phyloP scores from a whole-genome alignment of 495 filamentous ascomycete genomes.

The Trichocladium antarcticum region DNA sequence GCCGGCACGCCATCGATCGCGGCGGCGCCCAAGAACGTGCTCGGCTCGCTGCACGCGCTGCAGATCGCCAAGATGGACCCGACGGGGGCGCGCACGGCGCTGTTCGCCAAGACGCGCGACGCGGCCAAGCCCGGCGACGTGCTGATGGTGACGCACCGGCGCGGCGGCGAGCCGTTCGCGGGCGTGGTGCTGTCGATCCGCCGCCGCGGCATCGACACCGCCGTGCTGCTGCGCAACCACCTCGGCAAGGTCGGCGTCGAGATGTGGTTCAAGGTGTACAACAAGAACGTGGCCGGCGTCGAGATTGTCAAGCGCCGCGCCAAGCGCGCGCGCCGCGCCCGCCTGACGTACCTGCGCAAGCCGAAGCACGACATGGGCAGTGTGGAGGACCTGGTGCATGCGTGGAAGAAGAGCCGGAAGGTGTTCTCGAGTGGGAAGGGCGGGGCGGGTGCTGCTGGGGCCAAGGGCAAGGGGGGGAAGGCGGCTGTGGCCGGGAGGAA shows the following conservation, averaged over 20 bases:
- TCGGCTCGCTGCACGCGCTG: conserved; percentile 47
- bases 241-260: conserved; percentile 80
- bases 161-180: conserved; percentile 75
- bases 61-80: conserved; percentile 73
- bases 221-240: conserved; percentile 71
- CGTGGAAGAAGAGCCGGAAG: conserved; percentile 33
- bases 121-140: conserved; percentile 73
- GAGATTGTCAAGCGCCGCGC: conserved; percentile 81
- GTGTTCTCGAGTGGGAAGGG: conserved; percentile 16
- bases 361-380: conserved; percentile 43
- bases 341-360: conserved; percentile 84
- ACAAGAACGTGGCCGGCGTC: conserved; percentile 75
- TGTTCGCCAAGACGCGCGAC: conserved; percentile 66
- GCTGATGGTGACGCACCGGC: conserved; percentile 66
- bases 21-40: conserved; percentile 44
- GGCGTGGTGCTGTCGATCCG: conserved; percentile 80
- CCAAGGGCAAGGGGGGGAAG: conserved; percentile 6
- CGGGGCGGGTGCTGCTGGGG: conserved; percentile 2
- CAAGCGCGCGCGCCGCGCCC: conserved; percentile 78
- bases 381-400: conserved; percentile 34
- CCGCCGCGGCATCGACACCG: conserved; percentile 73
- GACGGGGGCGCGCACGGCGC: conserved; percentile 62
- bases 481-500: conserved; percentile 9
- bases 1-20: conserved; percentile 15
- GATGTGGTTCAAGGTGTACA: conserved; percentile 94